phyloP scores from a whole-genome alignment of 768 basidiomycete species.

The Psilocybe tampanensis region DNA sequence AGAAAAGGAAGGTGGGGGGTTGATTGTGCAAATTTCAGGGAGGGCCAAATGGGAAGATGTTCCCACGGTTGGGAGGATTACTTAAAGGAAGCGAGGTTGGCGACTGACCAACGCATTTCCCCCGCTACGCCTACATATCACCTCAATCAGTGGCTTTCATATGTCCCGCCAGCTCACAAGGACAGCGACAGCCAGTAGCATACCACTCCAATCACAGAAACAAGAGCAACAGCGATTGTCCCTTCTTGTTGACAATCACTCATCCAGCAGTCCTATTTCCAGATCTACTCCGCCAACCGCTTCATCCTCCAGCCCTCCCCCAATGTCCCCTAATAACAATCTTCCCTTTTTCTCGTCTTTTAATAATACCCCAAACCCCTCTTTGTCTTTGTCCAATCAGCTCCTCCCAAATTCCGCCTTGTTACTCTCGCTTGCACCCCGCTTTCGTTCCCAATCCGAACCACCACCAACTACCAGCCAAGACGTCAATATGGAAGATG shows the following conservation, averaged over 20 bases:
- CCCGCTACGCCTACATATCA: neutral
- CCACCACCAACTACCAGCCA: neutral
- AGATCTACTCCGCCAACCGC: neutral
- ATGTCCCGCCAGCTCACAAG: no score
- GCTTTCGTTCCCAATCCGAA: neutral
- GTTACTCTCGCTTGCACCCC: neutral
- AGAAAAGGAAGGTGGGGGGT: no score
- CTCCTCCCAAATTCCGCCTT: no score
- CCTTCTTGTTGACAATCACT: no score
- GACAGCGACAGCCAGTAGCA: no score
- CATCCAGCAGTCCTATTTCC: neutral
- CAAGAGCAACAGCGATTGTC: no score
- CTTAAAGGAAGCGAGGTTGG: neutral
- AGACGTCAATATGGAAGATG: neutral
- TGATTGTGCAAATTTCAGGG: conserved; percentile 11
- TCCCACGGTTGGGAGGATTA: conserved; percentile 10
- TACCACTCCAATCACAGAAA: no score
- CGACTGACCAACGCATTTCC: neutral
- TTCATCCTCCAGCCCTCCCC: neutral
- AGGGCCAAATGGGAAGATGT: conserved; percentile 1
- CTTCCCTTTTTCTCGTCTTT: no score
- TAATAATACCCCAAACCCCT: no score
- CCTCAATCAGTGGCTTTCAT: neutral
- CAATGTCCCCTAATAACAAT: no score
- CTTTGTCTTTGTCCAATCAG: no score